Conservation (phyloP, 2,329 filamentous ascomycete species). For the Endocalyx cinctus region DNA sequence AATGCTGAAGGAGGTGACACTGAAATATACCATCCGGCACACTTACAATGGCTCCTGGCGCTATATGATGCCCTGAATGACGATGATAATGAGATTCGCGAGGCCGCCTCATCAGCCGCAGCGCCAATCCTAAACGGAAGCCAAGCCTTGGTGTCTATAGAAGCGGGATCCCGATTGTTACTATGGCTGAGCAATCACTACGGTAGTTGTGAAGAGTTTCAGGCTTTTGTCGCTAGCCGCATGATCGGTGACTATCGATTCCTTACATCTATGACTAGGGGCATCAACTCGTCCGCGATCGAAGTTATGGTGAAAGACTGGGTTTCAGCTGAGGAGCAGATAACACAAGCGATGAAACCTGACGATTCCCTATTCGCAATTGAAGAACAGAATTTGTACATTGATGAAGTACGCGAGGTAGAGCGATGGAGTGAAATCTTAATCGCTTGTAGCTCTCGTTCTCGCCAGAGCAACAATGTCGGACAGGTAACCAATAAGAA, state of each 20-base stretch:
- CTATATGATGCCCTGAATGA: constrained; percentile 78
- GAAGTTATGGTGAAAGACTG: constrained; percentile 12
- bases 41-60: constrained; percentile 56
- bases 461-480: constrained; percentile 14
- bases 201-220: constrained; percentile 31
- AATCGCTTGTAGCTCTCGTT: not conserved
- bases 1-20: no score
- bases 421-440: constrained; percentile 55
- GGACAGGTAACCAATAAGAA: no score
- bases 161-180: constrained; percentile 43
- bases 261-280: constrained; percentile 6
- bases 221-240: constrained; percentile 34
- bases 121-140: constrained; percentile 43
- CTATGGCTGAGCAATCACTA: constrained; percentile 36
- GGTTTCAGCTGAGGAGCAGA: constrained; percentile 30
- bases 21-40: no score
- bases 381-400: constrained; percentile 92
- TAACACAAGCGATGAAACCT: constrained; percentile 43
- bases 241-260: constrained; percentile 30
- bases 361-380: constrained; percentile 74
- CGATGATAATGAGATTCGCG: constrained; percentile 85
- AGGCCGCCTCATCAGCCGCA: constrained; percentile 52
- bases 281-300: constrained; percentile 5
- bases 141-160: constrained; percentile 38
- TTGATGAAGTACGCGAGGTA: constrained; percentile 75